Base-by-base conservation (phyloP, 352 stramenopile genomes). In the Globisporangium apiculatum region DNA sequence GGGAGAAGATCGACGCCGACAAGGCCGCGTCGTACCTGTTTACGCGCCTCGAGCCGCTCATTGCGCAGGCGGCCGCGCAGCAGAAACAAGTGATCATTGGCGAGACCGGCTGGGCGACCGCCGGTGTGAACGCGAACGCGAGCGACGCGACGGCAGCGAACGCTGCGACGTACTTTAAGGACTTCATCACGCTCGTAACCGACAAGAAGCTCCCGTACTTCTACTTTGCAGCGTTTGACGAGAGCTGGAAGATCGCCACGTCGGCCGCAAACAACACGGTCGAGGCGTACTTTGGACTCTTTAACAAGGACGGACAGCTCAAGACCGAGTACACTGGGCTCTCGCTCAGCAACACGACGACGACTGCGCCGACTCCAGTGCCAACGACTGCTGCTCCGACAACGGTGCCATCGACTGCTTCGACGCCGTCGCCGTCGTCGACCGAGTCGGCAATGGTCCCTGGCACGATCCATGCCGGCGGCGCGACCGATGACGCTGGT, bases 251-350 rank as follows among this genome's bases (percentile, higher is more conserved):
- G 65, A 62, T 85, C 57, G 58, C 65, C 37, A 75, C 65, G 38
- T 68, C 73, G 31, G 63, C 66, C 18, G 74, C 67, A 47, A 75
- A 85, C 65, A 67, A 72, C 55, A 86, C 78, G 36, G 77, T 86
- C 48, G 79, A 89, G 67, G 77, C 75, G 40, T 83, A 87, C 66
- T 89, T 89, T 52, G 79, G 79, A 12, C 56, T 89, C 49, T 87
- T 86, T 55, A 75, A 68, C 36, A 43, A 66, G 31, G 63, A 75
- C 38, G 64, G 76, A n/a, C 57, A 57, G 24, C 68, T 89, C 58
- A 89, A 89, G 72, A 48, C 65, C 38, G 40, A 65, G 46, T 76
- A 78, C 64, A 43, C 65, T 11, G 40, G 60, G 15, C 47, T 83
- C 48, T 73, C 71, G 52, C 64, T 79, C 58, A 69, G 73, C 63